Evolutionary conservation across 2,329 filamentous ascomycete genomes (phyloP).

Genomic region (Fusarium neocosmosporiellum): DNA sequence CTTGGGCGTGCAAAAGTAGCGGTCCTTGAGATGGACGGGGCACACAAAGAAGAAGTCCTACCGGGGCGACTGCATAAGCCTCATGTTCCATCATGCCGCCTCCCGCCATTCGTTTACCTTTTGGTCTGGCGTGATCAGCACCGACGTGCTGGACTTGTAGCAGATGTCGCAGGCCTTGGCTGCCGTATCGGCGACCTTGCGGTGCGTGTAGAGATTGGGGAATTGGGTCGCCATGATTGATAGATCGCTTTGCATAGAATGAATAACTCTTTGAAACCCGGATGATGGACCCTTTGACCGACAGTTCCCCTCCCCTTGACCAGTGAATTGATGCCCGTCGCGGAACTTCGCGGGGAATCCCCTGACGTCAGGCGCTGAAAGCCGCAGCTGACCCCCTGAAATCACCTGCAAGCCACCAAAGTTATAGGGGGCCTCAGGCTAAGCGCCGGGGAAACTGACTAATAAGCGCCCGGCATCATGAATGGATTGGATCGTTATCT

Average conservation of each 20-base stretch:
- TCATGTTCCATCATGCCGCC: neutral
- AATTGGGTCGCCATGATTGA: slow-evolving; percentile 61
- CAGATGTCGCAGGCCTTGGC: slow-evolving; percentile 91
- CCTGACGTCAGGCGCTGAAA: slow-evolving; percentile 33
- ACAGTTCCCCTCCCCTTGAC: neutral
- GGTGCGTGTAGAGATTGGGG: slow-evolving; percentile 84
- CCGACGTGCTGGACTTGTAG: slow-evolving; percentile 87
- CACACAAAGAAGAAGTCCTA: slow-evolving; percentile 94
- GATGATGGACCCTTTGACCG: neutral
- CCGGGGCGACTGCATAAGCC: slow-evolving; percentile 18
- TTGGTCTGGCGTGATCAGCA: slow-evolving; percentile 88
- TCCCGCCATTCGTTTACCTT: slow-evolving; percentile 67
- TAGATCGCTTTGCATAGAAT: neutral
- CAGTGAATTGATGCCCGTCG: slow-evolving; percentile 20
- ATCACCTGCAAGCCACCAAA: slow-evolving; percentile 25
- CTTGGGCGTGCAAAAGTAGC: slow-evolving; percentile 81
- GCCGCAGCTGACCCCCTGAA: slow-evolving; percentile 19
- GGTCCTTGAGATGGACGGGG: slow-evolving; percentile 82
- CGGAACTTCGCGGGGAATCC: slow-evolving; percentile 34
- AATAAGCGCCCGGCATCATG: slow-evolving; percentile 34
- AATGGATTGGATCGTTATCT: slow-evolving; percentile 35
- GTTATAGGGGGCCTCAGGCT: neutral
- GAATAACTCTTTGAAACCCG: neutral
- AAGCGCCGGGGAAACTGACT: slow-evolving; percentile 32
- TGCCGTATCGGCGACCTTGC: slow-evolving; percentile 85